Percentiles rank a stretch among this genome's conserved stretches.
Evolutionary conservation across 202 grass and related monocot species (phyloP).

Genomic region (Carex arenaria): DNA sequence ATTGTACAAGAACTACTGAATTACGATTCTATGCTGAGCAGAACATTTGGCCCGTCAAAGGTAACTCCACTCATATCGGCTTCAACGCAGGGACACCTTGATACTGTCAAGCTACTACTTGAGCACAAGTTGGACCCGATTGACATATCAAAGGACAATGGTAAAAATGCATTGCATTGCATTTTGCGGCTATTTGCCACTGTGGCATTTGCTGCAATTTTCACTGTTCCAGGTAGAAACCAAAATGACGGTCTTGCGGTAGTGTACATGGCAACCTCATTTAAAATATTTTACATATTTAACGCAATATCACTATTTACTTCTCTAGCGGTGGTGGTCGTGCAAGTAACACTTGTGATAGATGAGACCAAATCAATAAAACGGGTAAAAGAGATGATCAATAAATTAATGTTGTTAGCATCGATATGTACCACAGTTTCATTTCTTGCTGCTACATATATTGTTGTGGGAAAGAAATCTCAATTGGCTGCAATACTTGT

Average conservation of each 20-base stretch:
- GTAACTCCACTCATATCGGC: slow-evolving; percentile 66
- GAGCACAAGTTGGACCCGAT: slow-evolving; percentile 63
- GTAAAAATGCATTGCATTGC: slow-evolving; percentile 70
- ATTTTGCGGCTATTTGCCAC: slow-evolving; percentile 92
- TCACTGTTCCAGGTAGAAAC: slow-evolving; percentile 85
- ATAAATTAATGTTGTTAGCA: slow-evolving; percentile 95
- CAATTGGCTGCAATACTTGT: slow-evolving; percentile 80
- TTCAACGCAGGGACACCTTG: slow-evolving; percentile 60
- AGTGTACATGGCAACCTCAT: slow-evolving; percentile 49
- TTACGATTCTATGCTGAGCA: slow-evolving; percentile 43
- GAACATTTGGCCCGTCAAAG: slow-evolving; percentile 82
- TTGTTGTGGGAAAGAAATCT: slow-evolving; percentile 73
- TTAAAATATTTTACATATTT: slow-evolving; percentile 91
- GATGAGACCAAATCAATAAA: slow-evolving; percentile 89
- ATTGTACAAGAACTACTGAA: slow-evolving; percentile 69
- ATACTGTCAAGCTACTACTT: slow-evolving; percentile 59
- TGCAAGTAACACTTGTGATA: slow-evolving; percentile 92
- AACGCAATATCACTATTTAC: slow-evolving; percentile 82
- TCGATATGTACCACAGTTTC: slow-evolving; percentile 87
- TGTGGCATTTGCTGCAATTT: slow-evolving; percentile 91
- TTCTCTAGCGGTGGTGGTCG: slow-evolving; percentile 82
- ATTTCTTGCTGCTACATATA: slow-evolving; percentile 88
- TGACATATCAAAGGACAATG: slow-evolving; percentile 76
- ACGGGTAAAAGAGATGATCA: slow-evolving; percentile 80
- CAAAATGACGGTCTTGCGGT: slow-evolving; percentile 46